Conservation (phyloP, 140 eudicot species). For the Ambrosia hybrid region DNA sequence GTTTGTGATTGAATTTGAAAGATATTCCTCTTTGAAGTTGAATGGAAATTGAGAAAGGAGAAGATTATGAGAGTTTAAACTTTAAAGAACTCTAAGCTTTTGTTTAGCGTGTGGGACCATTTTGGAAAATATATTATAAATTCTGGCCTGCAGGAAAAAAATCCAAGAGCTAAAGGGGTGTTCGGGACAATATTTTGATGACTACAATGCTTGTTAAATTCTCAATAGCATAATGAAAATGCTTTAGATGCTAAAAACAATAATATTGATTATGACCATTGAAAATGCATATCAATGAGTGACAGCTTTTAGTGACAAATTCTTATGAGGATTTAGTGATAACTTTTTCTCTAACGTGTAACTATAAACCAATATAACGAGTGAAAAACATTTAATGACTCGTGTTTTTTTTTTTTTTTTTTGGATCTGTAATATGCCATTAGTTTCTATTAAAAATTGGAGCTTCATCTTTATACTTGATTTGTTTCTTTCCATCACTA, state of each 20-base stretch:
- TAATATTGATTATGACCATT: background rate
- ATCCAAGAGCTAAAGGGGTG: constrained; percentile 20
- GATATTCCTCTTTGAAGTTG: background rate
- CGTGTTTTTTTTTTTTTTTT: no score
- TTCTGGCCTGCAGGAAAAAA: constrained; percentile 37
- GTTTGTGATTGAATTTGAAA: constrained; percentile 15
- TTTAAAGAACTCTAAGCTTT: constrained; percentile 5
- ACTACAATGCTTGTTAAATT: constrained; percentile 25
- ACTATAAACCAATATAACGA: no score
- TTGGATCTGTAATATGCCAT: no score
- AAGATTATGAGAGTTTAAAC: constrained; percentile 13
- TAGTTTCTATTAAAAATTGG: no score
- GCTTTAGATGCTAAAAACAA: background rate
- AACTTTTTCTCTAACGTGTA: no score
- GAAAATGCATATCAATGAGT: background rate
- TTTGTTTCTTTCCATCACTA: no score
- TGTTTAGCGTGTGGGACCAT: constrained; percentile 32
- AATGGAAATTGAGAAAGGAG: constrained; percentile 4
- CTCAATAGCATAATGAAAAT: background rate
- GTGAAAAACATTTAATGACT: no score
- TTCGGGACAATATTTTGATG: constrained; percentile 31
- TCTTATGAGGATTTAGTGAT: no score
- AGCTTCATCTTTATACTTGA: no score
- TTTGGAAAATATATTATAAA: constrained; percentile 2
- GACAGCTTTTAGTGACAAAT: background rate